Conservation (phyloP, 2,329 filamentous ascomycete genomes). For the Ophiostoma ips region DNA sequence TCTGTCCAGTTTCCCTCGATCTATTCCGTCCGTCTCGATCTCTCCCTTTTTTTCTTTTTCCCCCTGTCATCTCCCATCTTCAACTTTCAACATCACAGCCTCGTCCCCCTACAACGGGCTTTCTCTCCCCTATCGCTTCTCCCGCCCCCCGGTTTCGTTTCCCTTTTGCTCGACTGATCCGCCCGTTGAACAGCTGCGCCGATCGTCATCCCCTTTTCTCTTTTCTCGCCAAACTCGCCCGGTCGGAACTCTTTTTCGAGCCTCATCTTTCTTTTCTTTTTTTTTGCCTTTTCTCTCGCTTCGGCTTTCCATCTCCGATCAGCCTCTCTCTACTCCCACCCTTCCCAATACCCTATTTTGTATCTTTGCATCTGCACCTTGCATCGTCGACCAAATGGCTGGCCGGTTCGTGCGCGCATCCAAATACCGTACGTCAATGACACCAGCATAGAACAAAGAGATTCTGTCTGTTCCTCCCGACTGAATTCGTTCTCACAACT, state of each 20-base stretch:
- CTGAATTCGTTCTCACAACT: too few relatives aligned
- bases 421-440: constrained; percentile 46
- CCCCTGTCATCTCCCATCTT: not conserved
- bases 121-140: too few relatives aligned
- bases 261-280: not conserved
- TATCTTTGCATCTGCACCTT: too few relatives aligned
- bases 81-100: not conserved
- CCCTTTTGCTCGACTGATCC: too few relatives aligned
- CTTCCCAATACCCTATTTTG: not conserved
- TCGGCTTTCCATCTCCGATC: not conserved
- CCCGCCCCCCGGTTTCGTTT: too few relatives aligned
- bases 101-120: not conserved
- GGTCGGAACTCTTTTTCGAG: not conserved
- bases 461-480: too few relatives aligned
- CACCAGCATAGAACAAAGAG: constrained; percentile 3
- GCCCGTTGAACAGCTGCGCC: too few relatives aligned
- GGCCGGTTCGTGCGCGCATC: constrained; percentile 54
- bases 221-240: not conserved
- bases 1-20: not conserved
- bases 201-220: not conserved
- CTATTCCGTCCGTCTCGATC: not conserved
- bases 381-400: constrained; percentile 30
- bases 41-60: not conserved
- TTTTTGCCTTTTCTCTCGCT: not conserved
- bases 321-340: not conserved